Evolutionary conservation across 768 basidiomycete genomes (phyloP).

Genomic region (Psilocybe azurescens): DNA sequence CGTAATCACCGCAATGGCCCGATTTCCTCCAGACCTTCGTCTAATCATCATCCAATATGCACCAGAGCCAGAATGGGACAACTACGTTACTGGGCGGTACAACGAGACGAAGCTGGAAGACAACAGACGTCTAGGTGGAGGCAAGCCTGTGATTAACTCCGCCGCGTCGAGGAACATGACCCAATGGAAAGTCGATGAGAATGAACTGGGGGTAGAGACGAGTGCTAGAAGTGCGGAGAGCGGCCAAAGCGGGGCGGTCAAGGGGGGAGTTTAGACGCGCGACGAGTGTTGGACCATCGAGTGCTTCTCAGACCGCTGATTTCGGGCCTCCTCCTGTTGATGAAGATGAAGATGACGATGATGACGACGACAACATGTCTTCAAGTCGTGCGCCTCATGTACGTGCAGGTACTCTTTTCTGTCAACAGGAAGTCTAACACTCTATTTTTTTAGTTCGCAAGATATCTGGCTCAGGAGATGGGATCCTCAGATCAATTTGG

Average conservation of each 20-base stretch:
- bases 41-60: conserved; percentile 67
- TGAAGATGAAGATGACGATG: conserved; percentile 49
- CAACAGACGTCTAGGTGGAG: conserved; percentile 81
- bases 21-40: conserved; percentile 83
- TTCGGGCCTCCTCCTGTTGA: conserved; percentile 47
- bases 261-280: conserved; percentile 68
- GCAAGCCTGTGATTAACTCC: conserved; percentile 67
- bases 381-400: conserved; percentile 56
- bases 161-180: conserved; percentile 32
- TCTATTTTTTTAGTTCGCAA: conserved; percentile 63
- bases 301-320: conserved; percentile 35
- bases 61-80: conserved; percentile 84
- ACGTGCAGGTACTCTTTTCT: conserved; percentile 19
- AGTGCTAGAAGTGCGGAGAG: background rate
- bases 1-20: conserved; percentile 86
- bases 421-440: too few relatives aligned
- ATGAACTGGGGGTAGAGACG: conserved; percentile 37
- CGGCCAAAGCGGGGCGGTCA: conserved; percentile 30
- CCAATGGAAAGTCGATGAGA: conserved; percentile 78
- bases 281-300: conserved; percentile 42
- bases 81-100: conserved; percentile 86
- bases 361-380: conserved; percentile 42
- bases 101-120: conserved; percentile 88
- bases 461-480: conserved; percentile 79
- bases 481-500: conserved; percentile 63